phyloP scores from a whole-genome alignment of 1,139 yeast genomes.

The Geotrichum histeridarum region DNA sequence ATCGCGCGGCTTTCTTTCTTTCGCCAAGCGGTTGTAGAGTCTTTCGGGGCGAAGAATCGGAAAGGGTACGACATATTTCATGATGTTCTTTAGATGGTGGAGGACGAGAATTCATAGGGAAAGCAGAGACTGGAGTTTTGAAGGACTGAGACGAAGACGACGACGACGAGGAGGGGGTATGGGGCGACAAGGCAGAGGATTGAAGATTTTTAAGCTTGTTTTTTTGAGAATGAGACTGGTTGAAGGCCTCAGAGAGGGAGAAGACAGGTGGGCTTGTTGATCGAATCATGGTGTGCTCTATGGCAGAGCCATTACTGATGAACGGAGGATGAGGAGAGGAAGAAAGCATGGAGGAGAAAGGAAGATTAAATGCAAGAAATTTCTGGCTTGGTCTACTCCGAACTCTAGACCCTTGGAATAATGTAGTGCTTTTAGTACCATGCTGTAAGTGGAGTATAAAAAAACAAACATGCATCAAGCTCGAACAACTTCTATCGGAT shows the following conservation, averaged over 20 bases:
- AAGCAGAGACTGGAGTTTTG: background rate
- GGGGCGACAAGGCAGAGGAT: background rate
- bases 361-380: too few species aligned
- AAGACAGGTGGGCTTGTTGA: background rate
- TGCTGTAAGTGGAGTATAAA: too few species aligned
- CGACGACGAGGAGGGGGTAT: background rate
- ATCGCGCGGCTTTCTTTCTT: too few species aligned
- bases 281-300: background rate
- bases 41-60: background rate
- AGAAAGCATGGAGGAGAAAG: background rate
- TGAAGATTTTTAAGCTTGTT: background rate
- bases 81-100: background rate
- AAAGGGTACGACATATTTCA: background rate
- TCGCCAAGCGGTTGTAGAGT: background rate
- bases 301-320: background rate
- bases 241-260: slow-evolving; percentile 3
- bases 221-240: background rate
- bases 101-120: background rate
- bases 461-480: too few species aligned
- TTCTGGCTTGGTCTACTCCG: too few species aligned
- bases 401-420: too few species aligned
- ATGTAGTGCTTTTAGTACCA: too few species aligned
- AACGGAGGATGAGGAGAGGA: background rate
- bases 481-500: too few species aligned
- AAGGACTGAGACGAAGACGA: background rate